Evolutionary conservation across 2,329 filamentous ascomycete species (phyloP), one percentile per base, ranked within the genome.

Genomic region (Rasamsonia emersonii): DNA sequence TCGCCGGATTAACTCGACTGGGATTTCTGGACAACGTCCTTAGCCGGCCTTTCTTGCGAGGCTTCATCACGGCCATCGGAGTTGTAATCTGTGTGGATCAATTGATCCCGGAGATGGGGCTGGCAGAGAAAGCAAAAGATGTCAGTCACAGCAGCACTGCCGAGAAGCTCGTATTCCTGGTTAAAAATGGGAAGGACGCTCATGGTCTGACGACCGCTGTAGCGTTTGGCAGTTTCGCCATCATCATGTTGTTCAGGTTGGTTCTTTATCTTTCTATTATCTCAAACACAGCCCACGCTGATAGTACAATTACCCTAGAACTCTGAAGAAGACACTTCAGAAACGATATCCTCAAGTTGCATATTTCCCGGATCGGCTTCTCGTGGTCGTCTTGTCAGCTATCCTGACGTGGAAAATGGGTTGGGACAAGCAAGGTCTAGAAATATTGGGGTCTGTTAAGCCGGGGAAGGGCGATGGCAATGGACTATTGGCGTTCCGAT

Each of bases 1-100:
- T 86, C 29, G 86, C 88, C 9, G 91, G 91, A 1, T 54, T 94
- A 16, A 82, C 83, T 15, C 74, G 91, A 9, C 65, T 98, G 3
- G 91, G 91, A 0, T 98, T 96, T 49, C 61, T 98, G 39, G 91
- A 98, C 53, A 94, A 86, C 49, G 88, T 98, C 8, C 70, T 98
- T 20, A 95, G 88, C 45, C 74, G 86, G 19, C 91, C 91, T 1
- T 96, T 98, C 48, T 62, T 96, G 35, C 73, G 91, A 38, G 91
- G 91, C 1, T 98, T 98, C 62, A 95, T 98, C 60, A 94, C 85
- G 36, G 91, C 91, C 30, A 93, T 98, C 53, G 91, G 91, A 29
- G 84, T 95, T 35, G 88, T 96, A 43, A 96, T 98, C 53, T 77
- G 93, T 23, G 85, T 96, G 20, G 91, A 96, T 56, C 91, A 98